phyloP scores from a whole-genome alignment of 805 yeast species.

The Wickerhamiella brachini region DNA sequence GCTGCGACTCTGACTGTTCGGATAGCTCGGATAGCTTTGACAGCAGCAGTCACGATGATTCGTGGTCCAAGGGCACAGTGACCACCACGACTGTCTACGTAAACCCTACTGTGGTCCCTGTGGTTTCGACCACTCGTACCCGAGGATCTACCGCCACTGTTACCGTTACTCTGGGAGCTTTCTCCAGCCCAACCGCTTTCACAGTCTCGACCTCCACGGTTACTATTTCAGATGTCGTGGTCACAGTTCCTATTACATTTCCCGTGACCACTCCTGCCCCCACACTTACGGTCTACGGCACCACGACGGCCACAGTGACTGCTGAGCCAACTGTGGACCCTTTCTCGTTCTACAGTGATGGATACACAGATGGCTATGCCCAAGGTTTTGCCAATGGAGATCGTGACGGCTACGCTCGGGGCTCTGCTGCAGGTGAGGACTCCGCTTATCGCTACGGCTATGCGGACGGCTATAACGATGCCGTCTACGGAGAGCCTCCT shows the following conservation, averaged over 20 bases:
- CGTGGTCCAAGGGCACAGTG: neutral
- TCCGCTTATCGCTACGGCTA: conserved; percentile 4
- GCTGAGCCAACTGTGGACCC: neutral
- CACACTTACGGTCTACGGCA: neutral
- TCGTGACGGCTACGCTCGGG: conserved; percentile 9
- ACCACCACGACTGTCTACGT: neutral
- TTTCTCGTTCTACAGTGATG: conserved; percentile 5
- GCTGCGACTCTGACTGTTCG: neutral
- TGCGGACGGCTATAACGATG: conserved; percentile 12
- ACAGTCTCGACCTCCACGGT: neutral
- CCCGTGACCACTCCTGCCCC: neutral
- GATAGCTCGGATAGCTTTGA: neutral
- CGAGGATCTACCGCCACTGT: neutral
- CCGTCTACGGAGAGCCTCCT: conserved; percentile 3
- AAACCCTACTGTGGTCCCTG: neutral
- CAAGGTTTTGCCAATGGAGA: conserved; percentile 9
- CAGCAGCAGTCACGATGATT: neutral
- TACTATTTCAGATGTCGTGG: neutral
- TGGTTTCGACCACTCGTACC: too few species aligned
- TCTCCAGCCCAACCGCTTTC: neutral
- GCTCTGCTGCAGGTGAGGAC: neutral
- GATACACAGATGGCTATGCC: conserved; percentile 7
- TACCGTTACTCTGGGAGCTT: neutral
- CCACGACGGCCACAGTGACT: neutral
- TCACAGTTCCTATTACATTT: neutral